Evolutionary conservation across 2,329 filamentous ascomycete genomes (phyloP).

Genomic region (Fusarium chuoi): DNA sequence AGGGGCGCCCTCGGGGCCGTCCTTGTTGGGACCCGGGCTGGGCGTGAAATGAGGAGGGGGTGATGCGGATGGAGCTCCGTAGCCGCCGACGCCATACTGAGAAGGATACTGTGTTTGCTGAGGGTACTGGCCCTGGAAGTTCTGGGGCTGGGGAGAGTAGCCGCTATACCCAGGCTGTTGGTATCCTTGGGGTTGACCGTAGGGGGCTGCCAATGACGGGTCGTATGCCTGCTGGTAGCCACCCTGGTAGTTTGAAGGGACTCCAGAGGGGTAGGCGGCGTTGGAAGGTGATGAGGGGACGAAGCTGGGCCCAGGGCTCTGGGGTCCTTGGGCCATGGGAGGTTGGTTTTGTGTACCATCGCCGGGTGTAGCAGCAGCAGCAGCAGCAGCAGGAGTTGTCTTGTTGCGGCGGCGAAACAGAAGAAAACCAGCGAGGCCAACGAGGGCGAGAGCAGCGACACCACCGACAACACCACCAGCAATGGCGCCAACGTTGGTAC

Average conservation of each 20-base stretch:
- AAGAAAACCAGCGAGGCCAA: slow-evolving; percentile 54
- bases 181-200: slow-evolving; percentile 38
- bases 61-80: slow-evolving; percentile 36
- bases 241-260: slow-evolving; percentile 39
- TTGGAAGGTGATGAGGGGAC: slow-evolving; percentile 37
- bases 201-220: slow-evolving; percentile 33
- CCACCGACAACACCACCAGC: slow-evolving; percentile 60
- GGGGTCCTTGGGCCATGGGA: slow-evolving; percentile 34
- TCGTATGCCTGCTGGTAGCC: slow-evolving; percentile 44
- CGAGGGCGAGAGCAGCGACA: slow-evolving; percentile 53
- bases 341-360: slow-evolving; percentile 23
- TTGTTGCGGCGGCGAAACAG: slow-evolving; percentile 53
- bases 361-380: slow-evolving; percentile 17
- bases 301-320: slow-evolving; percentile 36
- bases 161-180: slow-evolving; percentile 34
- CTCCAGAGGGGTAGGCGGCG: slow-evolving; percentile 43
- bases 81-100: slow-evolving; percentile 37
- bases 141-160: slow-evolving; percentile 39
- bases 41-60: slow-evolving; percentile 46
- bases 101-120: slow-evolving; percentile 40
- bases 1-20: slow-evolving; percentile 11
- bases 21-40: slow-evolving; percentile 44
- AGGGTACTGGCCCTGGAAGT: slow-evolving; percentile 30
- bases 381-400: slow-evolving; percentile 38
- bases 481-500: slow-evolving; percentile 55